These are phyloP conservation scores for Aspergillus sergii DNA, from an alignment of 2,329 filamentous ascomycete genomes.

Conservation along the genomic window DNA sequence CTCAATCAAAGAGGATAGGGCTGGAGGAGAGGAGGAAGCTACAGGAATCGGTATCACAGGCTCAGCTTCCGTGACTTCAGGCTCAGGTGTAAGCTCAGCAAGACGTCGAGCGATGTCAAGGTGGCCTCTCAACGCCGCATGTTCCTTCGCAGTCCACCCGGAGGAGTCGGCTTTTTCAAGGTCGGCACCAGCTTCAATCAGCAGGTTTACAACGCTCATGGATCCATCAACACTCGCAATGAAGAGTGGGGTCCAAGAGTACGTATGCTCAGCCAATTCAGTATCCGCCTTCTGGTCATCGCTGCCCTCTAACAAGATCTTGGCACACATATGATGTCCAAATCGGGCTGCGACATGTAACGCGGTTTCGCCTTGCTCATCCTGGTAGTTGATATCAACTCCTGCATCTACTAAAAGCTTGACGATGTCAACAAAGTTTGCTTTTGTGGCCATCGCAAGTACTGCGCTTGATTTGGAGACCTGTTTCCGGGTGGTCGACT, in stretches of 20 bases:
- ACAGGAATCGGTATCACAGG: constrained; percentile 35
- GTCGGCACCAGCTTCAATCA: constrained; percentile 78
- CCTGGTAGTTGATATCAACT: constrained; percentile 90
- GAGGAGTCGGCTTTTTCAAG: constrained; percentile 76
- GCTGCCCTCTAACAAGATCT: constrained; percentile 71
- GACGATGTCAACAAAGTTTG: constrained; percentile 83
- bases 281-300: constrained; percentile 72
- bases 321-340: constrained; percentile 79
- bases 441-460: constrained; percentile 82
- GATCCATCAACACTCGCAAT: constrained; percentile 90
- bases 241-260: constrained; percentile 94
- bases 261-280: constrained; percentile 78
- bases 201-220: constrained; percentile 70
- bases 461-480: constrained; percentile 85
- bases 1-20: constrained; percentile 45
- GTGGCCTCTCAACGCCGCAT: constrained; percentile 87
- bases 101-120: constrained; percentile 76
- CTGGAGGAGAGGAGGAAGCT: constrained; percentile 38
- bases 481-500: constrained; percentile 66
- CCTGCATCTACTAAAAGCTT: constrained; percentile 85
- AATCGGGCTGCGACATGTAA: constrained; percentile 90
- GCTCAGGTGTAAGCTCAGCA: constrained; percentile 56
- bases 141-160: constrained; percentile 92
- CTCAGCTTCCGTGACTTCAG: constrained; percentile 37
- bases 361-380: constrained; percentile 86